Evolutionary conservation across 139 green algal species (phyloP).

Genomic region (Microglena sp.): DNA sequence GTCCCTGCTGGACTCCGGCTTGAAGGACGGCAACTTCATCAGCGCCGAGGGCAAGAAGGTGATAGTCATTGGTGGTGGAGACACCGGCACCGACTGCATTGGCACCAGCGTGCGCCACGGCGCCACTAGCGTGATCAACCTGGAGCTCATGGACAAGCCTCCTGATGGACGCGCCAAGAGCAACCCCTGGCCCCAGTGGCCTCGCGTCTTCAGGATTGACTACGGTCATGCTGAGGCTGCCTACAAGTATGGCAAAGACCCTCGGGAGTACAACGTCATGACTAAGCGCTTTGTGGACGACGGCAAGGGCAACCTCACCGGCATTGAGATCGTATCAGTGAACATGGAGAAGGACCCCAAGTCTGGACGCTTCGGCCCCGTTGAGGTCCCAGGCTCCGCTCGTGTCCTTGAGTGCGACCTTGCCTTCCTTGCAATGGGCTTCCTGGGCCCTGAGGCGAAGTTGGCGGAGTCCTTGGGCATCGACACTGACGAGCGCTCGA

Average conservation of each 20-base stretch:
- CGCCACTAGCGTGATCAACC: slow-evolving; percentile 70
- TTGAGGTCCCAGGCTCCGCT: slow-evolving; percentile 61
- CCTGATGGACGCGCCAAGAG: slow-evolving; percentile 50
- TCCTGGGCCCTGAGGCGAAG: slow-evolving; percentile 84
- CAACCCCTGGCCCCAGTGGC: slow-evolving; percentile 95
- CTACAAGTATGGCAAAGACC: slow-evolving; percentile 66
- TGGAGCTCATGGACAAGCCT: slow-evolving; percentile 86
- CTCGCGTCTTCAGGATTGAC: slow-evolving; percentile 77
- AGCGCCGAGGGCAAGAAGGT: slow-evolving; percentile 78
- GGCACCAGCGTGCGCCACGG: slow-evolving; percentile 76
- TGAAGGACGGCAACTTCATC: slow-evolving; percentile 72
- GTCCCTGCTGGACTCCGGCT: slow-evolving; percentile 72
- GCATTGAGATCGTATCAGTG: slow-evolving; percentile 62
- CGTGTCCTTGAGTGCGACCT: slow-evolving; percentile 81
- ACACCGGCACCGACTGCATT: slow-evolving; percentile 98
- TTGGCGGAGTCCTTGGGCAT: slow-evolving; percentile 65
- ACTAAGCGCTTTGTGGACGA: slow-evolving; percentile 89
- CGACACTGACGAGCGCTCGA: slow-evolving; percentile 73
- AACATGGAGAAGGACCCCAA: slow-evolving; percentile 19
- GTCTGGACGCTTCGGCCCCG: slow-evolving; percentile 31
- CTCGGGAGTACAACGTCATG: slow-evolving; percentile 84
- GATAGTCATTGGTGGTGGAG: slow-evolving; percentile 91
- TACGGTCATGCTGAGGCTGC: slow-evolving; percentile 90
- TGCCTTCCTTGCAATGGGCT: slow-evolving; percentile 91
- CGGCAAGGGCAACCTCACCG: slow-evolving; percentile 58